Evolutionary conservation across 202 grass and related monocot genomes (phyloP), one percentile per base, ranked within the genome.

Genomic region (Panicum hallii): DNA sequence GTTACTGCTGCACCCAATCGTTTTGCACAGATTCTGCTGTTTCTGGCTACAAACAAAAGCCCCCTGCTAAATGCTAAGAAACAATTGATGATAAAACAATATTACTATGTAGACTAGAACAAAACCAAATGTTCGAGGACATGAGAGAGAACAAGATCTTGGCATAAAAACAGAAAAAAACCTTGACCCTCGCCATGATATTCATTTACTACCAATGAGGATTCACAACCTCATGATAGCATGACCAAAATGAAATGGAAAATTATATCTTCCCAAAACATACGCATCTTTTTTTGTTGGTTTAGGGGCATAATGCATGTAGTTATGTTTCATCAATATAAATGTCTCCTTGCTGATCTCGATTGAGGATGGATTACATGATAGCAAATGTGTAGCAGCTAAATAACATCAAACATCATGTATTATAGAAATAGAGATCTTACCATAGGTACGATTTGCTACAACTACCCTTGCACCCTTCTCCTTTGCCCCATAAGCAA

Each of bases 401-500:
- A 38, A 81, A 32, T 3, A 81, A 48, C 14, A 75, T 74, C 9
- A 54, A 74, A 74, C 20, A 71, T 42, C 3, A 70, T 46, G 20
- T 19, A 41, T 15, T 15, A 38, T 23, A 78, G 6, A 77, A 74
- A 63, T 71, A 67, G 40, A 47, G 63, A 79, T 75, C 74, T 92
- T 99, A 99, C 96, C 93, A 80, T 88, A 96, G 55, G 96, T 99
- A 77, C 96, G 96, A 78, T 99, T 99, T 84, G 96, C 93, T 71
- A 99, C 82, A 16, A 96, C 90, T 77, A 99, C 90, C 83, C 88
- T 96, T 42, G 96, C 96, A 83, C 96, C 96, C 83, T 99, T 99
- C 84, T 89, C 91, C 75, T 91, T 95, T 43, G 96, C 96, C 54
- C 96, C 93, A 87, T 94, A 99, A 62, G 93, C 91, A 87, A 94